Evolutionary conservation across 768 basidiomycete genomes (phyloP).

Genomic region (Saitozyma sp.): DNA sequence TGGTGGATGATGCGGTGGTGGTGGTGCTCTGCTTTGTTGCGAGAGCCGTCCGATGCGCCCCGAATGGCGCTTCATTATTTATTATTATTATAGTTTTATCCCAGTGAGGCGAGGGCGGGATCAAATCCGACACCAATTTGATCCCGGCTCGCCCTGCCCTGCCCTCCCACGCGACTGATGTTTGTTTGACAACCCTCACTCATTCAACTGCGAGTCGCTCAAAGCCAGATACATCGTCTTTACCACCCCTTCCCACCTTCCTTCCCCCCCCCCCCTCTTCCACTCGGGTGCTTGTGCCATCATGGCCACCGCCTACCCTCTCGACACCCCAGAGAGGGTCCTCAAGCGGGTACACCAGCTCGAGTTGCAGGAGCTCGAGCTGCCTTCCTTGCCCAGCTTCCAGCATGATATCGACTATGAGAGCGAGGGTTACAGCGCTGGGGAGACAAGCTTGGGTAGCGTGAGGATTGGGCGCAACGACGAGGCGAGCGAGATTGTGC

Average conservation of each 20-base stretch:
- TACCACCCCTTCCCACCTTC: no score
- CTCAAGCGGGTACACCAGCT: slow-evolving; percentile 35
- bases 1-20: neutral
- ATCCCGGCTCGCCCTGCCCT: neutral
- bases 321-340: slow-evolving; percentile 40
- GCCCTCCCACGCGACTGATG: slow-evolving; percentile 19
- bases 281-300: slow-evolving; percentile 3
- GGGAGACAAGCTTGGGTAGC: slow-evolving; percentile 6
- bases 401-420: slow-evolving; percentile 43
- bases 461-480: neutral
- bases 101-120: neutral
- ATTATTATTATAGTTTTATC: neutral
- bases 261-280: neutral
- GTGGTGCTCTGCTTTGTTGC: no score
- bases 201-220: no score
- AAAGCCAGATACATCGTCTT: no score
- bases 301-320: slow-evolving; percentile 20
- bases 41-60: no score
- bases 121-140: neutral
- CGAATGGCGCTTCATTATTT: neutral
- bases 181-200: neutral
- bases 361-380: slow-evolving; percentile 36
- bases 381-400: slow-evolving; percentile 46
- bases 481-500: slow-evolving; percentile 11
- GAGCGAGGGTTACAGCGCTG: slow-evolving; percentile 12